phyloP scores from a whole-genome alignment of 2,329 filamentous ascomycete species.

The Chaetothyriales sp. region DNA sequence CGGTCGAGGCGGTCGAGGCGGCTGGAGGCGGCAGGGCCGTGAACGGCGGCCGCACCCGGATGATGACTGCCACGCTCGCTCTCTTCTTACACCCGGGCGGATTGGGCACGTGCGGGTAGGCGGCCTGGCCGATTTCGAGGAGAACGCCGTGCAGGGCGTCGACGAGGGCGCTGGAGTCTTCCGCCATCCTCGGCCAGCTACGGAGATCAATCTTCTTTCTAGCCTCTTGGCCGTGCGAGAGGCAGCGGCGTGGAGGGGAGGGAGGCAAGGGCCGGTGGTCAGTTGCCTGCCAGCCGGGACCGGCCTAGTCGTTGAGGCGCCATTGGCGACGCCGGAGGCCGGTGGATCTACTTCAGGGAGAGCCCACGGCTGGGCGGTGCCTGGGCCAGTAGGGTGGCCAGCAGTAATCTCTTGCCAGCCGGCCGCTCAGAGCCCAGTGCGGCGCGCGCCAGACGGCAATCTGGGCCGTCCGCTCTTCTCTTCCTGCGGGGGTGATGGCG shows the following conservation, averaged over 20 bases:
- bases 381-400: too few relatives aligned
- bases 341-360: too few relatives aligned
- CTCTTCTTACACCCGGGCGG: constrained; percentile 40
- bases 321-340: too few relatives aligned
- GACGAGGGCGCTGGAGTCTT: constrained; percentile 14
- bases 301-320: neutral
- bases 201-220: neutral
- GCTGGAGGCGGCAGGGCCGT: constrained; percentile 36
- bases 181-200: constrained; percentile 5
- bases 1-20: constrained; percentile 10
- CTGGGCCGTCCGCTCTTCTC: too few relatives aligned
- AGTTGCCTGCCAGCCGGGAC: neutral
- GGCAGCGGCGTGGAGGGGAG: neutral
- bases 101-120: constrained; percentile 32
- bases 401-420: too few relatives aligned
- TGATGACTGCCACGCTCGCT: constrained; percentile 52
- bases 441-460: too few relatives aligned
- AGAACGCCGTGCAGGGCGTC: constrained; percentile 13
- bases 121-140: constrained; percentile 15
- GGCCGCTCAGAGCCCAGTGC: too few relatives aligned
- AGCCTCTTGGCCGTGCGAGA: neutral
- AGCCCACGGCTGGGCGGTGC: too few relatives aligned
- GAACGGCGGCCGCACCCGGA: constrained; percentile 48
- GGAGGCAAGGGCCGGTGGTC: too few relatives aligned
- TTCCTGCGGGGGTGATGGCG: too few relatives aligned